A percentile compares a stretch with the other conserved stretches of the same genome.
Conservation (phyloP, 2,329 filamentous ascomycete genomes). For the Colletotrichum gigasporum region DNA sequence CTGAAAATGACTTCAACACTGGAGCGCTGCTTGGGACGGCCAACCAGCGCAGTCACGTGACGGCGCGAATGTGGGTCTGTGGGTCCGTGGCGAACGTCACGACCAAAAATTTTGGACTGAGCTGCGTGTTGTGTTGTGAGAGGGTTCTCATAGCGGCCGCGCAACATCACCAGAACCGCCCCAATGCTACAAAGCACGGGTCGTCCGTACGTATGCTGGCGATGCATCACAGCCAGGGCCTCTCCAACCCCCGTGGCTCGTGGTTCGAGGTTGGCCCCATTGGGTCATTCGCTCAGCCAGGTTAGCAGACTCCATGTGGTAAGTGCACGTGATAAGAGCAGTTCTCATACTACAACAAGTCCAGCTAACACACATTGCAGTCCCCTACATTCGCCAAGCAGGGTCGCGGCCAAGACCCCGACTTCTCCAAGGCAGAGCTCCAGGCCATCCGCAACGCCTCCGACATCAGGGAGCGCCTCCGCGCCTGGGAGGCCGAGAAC, state of each 20-base stretch:
- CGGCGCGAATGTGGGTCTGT: conserved; percentile 14
- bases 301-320: no score
- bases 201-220: conserved; percentile 44
- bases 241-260: not conserved
- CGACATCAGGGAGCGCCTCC: conserved; percentile 52
- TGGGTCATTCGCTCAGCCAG: no score
- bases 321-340: no score
- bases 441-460: conserved; percentile 5
- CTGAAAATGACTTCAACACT: no score
- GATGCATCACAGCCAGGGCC: conserved; percentile 38
- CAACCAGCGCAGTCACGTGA: conserved; percentile 27
- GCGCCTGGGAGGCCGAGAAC: conserved; percentile 52
- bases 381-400: no score
- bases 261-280: conserved; percentile 14
- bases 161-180: not conserved
- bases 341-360: no score
- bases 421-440: not conserved
- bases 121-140: not conserved
- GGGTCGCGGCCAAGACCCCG: not conserved
- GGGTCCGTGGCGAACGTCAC: conserved; percentile 15
- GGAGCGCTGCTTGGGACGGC: no score
- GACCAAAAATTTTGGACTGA: conserved; percentile 27
- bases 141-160: not conserved
- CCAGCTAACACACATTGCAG: no score
- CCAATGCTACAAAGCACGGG: conserved; percentile 43